Base-by-base conservation (phyloP, 2,329 filamentous ascomycete species). In the Cephalotrichum gorgonifer region DNA sequence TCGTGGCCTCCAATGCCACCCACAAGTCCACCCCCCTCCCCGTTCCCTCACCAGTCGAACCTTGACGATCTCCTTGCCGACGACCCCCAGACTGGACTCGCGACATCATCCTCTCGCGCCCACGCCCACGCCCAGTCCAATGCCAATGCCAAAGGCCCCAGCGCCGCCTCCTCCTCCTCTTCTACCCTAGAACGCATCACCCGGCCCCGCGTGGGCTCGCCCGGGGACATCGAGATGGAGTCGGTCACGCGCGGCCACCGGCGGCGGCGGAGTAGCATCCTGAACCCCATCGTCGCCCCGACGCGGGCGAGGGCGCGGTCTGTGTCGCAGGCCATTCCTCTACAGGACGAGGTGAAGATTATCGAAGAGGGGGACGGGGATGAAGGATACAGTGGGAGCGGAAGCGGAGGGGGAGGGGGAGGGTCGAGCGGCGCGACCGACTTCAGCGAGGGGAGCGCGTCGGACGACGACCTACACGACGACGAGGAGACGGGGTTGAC, bases 401-500 rank as follows among this genome's bases (percentile, higher is more conserved):
- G 22, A 5, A 14, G 22, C 15, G 25, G 20, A 17, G 20, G 42
- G 3, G 11, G 50, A 15, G 57, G 49, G n/a, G 47, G 51, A 35
- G 50, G 52, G 30, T 55, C 56, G 11, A 55, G 56, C 6, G 54
- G 54, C 50, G 62, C 57, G 42, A 60, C 63, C 43, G 62, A 64
- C 12, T 58, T 60, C 4, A 63, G 69, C 54, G 71, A 74, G 48
- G 78, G 81, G 56, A 71, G 78, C 57, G 75, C 79, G 48, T 82
- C 81, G 26, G 85, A 88, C 55, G 83, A 88, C 54, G 86, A 85
- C 43, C 64, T 86, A 26, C 80, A 86, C 52, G 86, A 91, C 57
- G 90, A 96, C 61, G 90, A 95, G 68, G 90, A 96, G 73, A 87
- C 86, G 2, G 90, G 89, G 1, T 71, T 96, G 56, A 94, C 88